phyloP scores from a whole-genome alignment of 2,329 filamentous ascomycete species.

The Exophiala viscosa region DNA sequence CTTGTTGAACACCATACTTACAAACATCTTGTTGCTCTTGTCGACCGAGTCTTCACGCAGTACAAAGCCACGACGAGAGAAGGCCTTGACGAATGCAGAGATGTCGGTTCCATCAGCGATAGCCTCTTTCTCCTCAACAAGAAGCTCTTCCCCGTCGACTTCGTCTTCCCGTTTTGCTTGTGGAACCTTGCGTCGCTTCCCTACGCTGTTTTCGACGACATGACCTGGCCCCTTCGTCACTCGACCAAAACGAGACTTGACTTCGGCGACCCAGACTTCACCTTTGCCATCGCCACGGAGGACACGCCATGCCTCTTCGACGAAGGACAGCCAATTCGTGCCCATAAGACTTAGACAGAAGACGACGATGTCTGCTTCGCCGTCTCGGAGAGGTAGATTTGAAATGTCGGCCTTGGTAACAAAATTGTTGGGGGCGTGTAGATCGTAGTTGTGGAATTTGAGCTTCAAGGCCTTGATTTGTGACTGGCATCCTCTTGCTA shows the following conservation, averaged over 20 bases:
- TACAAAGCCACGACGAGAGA: conserved; percentile 78
- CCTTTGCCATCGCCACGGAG: conserved; percentile 77
- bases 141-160: conserved; percentile 54
- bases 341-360: conserved; percentile 98
- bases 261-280: conserved; percentile 95
- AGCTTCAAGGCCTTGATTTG: conserved; percentile 66
- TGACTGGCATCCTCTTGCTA: conserved; percentile 60
- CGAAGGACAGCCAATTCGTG: conserved; percentile 95
- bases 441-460: conserved; percentile 77
- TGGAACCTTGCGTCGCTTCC: conserved; percentile 51
- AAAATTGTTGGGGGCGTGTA: conserved; percentile 70
- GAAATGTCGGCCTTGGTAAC: conserved; percentile 90
- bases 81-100: conserved; percentile 76
- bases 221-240: conserved; percentile 43
- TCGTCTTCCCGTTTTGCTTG: conserved; percentile 43
- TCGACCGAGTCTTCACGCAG: conserved; percentile 72
- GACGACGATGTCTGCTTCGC: conserved; percentile 77
- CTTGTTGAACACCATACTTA: conserved; percentile 93
- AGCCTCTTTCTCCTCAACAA: conserved; percentile 46
- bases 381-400: conserved; percentile 70
- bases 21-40: conserved; percentile 94
- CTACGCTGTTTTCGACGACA: conserved; percentile 66
- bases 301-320: conserved; percentile 91
- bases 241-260: conserved; percentile 83
- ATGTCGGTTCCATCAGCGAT: conserved; percentile 75